A percentile compares a stretch with the other conserved stretches of the same genome.
These are phyloP conservation scores for Termitomyces bulborhizus DNA, from an alignment of 768 basidiomycete species.

Conservation along the genomic window DNA sequence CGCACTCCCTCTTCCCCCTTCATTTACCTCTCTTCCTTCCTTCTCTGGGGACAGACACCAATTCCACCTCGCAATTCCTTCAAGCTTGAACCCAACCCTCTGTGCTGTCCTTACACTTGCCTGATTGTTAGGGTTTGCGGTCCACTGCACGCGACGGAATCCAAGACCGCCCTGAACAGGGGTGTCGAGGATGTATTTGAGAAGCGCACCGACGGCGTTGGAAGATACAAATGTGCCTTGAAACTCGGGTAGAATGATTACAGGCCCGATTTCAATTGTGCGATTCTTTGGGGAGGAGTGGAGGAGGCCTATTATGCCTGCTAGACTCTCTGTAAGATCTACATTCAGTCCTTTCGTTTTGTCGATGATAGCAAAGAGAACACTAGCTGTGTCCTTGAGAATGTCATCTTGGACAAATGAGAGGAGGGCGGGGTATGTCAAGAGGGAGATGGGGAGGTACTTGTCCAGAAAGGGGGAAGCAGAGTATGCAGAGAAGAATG, in stretches of 20 bases:
- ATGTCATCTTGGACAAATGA: conserved; percentile 21
- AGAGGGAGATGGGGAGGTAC: conserved; percentile 35
- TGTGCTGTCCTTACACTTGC: conserved; percentile 41
- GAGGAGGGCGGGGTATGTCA: conserved; percentile 22
- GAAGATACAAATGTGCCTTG: conserved; percentile 45
- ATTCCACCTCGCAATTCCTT: conserved; percentile 45
- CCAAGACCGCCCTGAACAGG: conserved; percentile 40
- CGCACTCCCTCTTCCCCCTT: conserved; percentile 21
- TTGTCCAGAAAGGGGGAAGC: conserved; percentile 25
- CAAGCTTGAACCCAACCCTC: conserved; percentile 45
- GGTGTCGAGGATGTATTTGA: conserved; percentile 32
- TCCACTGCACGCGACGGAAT: conserved; percentile 51
- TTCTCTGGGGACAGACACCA: conserved; percentile 31
- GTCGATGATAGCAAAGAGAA: conserved; percentile 44
- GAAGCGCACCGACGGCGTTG: conserved; percentile 33
- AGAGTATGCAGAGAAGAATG: conserved; percentile 5
- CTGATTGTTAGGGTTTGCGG: conserved; percentile 36
- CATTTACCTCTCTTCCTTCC: conserved; percentile 18
- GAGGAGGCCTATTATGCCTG: conserved; percentile 43
- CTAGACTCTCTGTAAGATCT: conserved; percentile 25
- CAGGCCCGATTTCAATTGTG: conserved; percentile 41
- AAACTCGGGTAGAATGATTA: conserved; percentile 41
- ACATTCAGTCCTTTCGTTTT: conserved; percentile 25
- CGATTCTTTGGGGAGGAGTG: conserved; percentile 25
- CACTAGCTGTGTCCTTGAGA: conserved; percentile 16